Evolutionary conservation across 768 basidiomycete genomes (phyloP), one percentile per base, ranked within the genome.

Genomic region (Coprinopsis strossmayeri): DNA sequence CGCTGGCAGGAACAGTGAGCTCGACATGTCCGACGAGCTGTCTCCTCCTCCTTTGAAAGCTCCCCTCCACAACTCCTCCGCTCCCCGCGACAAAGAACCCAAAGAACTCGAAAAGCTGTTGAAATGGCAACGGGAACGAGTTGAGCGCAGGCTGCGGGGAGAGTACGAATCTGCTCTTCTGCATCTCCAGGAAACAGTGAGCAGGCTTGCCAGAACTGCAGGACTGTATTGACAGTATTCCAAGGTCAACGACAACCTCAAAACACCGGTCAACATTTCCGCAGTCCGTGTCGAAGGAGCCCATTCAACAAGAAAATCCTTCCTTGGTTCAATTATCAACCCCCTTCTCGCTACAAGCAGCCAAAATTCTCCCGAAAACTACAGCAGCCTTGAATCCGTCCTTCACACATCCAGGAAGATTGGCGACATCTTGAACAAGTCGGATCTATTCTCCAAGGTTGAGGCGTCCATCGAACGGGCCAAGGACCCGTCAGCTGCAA

Each of bases 271-370:
- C 42, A 72, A 75, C 32, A 73, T 99, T 42, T 78, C 83, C 12
- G 73, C 87, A 1, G 83, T 99, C 15, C 86, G 86, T 51, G 76
- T 98, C 12, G 79, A 87, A 55, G 92, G 92, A 48, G 83, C 90
- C 1, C 63, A 66, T 2, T 65, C 74, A 24, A 96, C 94, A 0
- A 78, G 93, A 13, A 68, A 77, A 25, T 79, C 87, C 0, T 97
- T 97, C 69, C 78, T 99, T 27, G 74, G 69, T n/a, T 84, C 76
- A 45, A 69, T 97, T 54, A 74, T 96, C 46, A 69, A 78, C 5
- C 92, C 93, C 0, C 64, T 88, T 45, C 56, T 75, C 45, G 40
- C 53, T 50, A 2, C 50, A 34, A 40, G 35, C 52, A 50, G 34
- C 59, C 57, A 20, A 5, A 51, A 54, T 17, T 59, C 52, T 32